Evolutionary conservation across 2,329 filamentous ascomycete genomes (phyloP), one percentile per base, ranked within the genome.

Genomic region (Alternaria ethzedia): DNA sequence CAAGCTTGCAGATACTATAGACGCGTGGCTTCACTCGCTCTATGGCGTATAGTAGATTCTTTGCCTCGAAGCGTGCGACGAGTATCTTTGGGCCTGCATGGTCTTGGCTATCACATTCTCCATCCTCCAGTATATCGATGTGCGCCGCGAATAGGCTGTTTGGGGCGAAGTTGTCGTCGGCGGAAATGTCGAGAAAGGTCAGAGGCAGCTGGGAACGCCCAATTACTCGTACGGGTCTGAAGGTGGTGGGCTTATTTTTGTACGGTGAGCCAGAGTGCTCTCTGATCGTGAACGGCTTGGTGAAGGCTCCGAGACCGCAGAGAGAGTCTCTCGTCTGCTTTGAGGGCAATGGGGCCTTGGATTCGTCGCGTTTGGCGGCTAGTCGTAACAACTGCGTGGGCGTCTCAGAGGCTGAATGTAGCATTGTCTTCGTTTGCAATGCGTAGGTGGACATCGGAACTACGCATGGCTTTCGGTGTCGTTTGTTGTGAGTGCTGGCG

Each of bases 41-140:
- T 30, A 94, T 92, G 58, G 89, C 88, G 91, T 94, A 97, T 3
- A 98, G 78, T 0, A 90, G 87, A 80, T 92, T 91, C 67, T 95
- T 75, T 8, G 68, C 64, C 45, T 78, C 77, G 43, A 73, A 57
- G 7, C 73, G 71, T 44, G 78, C 78, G 58, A 81, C 69, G 28
- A 81, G 77, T 26, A 81, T 70, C 52, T 68, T 75, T 3, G 72
- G 61, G 9, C 45, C 17, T 20, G 44, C 50, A 25, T 32, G 25
- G 0, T 56, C 59, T 5, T 69, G 59, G 0, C 62, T 28, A 13
- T 61, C 57, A 11, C n/a, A n/a, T 8, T 63, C 63, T 43, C 65
- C 41, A 30, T 59, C 50, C 60, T 81, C 79, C 17, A 81, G 67
- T 7, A 76, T 58, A 17, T 76, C 74, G 47, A 81, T 75, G 3